These are phyloP conservation scores for Sclerotinia subarctica DNA, from an alignment of 2,329 filamentous ascomycete species.

Conservation along the genomic window DNA sequence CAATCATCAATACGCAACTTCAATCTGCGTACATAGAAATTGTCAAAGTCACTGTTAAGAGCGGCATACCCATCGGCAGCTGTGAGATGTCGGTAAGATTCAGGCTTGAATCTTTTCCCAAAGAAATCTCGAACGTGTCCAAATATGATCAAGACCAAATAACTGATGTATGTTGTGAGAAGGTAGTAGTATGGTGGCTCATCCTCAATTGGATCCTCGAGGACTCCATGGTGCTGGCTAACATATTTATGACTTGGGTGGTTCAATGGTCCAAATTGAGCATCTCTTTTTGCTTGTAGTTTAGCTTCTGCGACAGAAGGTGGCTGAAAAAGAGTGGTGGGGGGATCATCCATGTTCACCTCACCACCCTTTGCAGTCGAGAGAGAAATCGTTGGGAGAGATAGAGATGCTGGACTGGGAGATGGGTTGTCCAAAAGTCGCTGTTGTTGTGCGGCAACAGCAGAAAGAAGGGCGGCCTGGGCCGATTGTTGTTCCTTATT, in stretches of 20 bases:
- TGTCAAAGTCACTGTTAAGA: conserved; percentile 97
- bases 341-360: conserved; percentile 66
- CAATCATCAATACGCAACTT: conserved; percentile 96
- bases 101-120: conserved; percentile 88
- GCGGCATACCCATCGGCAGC: conserved; percentile 87
- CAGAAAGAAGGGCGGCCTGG: conserved; percentile 64
- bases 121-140: conserved; percentile 97
- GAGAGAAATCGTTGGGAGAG: conserved; percentile 85
- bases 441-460: conserved; percentile 59
- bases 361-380: conserved; percentile 80
- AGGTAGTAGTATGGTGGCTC: conserved; percentile 97
- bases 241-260: conserved; percentile 81
- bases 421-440: conserved; percentile 49
- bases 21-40: conserved; percentile 89
- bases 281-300: conserved; percentile 72
- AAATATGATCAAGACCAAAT: conserved; percentile 90
- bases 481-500: conserved; percentile 63
- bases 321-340: conserved; percentile 82
- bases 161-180: conserved; percentile 97
- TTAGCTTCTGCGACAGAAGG: conserved; percentile 80
- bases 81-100: conserved; percentile 77
- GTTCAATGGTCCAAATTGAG: conserved; percentile 85
- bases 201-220: conserved; percentile 83
- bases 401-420: conserved; percentile 66
- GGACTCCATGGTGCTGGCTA: conserved; percentile 76